A percentile compares a stretch with the other conserved stretches of the same genome.
Conservation (phyloP, 179 eudicot species). For the Silene noctiflora region DNA sequence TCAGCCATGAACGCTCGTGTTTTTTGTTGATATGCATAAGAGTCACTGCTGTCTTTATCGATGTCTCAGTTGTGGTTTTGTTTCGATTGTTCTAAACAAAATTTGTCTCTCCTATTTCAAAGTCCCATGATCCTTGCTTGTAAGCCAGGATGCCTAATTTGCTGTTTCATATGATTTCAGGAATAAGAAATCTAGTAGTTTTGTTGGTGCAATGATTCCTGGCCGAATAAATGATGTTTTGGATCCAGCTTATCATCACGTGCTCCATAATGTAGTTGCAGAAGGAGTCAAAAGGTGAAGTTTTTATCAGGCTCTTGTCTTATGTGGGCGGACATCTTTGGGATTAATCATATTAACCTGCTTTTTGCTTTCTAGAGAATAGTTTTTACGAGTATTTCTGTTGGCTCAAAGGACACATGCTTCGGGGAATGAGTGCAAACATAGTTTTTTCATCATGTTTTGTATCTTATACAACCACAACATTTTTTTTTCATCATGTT, state of each 20-base stretch:
- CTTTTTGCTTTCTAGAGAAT: not conserved
- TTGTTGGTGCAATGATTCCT: constrained; percentile 71
- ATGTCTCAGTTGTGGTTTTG: not conserved
- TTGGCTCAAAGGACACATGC: not conserved
- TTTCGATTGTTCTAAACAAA: not conserved
- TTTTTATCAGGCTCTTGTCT: not conserved
- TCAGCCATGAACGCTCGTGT: not conserved
- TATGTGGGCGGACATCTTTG: not conserved
- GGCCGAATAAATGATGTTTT: constrained; percentile 62
- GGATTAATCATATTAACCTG: not conserved
- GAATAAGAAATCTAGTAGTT: constrained; percentile 51
- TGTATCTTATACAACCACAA: too few relatives aligned
- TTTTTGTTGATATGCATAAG: not conserved
- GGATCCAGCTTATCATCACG: constrained; percentile 84
- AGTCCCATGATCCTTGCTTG: not conserved
- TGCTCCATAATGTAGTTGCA: constrained; percentile 76
- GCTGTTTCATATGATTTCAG: constrained; percentile 22
- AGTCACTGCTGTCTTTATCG: not conserved
- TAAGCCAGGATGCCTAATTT: not conserved
- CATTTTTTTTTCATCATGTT: not conserved
- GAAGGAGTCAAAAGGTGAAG: constrained; percentile 80
- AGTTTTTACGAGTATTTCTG: not conserved
- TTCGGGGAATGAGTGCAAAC: constrained; percentile 1
- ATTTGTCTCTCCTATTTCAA: not conserved
- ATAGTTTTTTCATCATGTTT: too few relatives aligned